Evolutionary conservation across 108 stramenopile genomes (phyloP).

Genomic region (Chaetoceros muelleri): DNA sequence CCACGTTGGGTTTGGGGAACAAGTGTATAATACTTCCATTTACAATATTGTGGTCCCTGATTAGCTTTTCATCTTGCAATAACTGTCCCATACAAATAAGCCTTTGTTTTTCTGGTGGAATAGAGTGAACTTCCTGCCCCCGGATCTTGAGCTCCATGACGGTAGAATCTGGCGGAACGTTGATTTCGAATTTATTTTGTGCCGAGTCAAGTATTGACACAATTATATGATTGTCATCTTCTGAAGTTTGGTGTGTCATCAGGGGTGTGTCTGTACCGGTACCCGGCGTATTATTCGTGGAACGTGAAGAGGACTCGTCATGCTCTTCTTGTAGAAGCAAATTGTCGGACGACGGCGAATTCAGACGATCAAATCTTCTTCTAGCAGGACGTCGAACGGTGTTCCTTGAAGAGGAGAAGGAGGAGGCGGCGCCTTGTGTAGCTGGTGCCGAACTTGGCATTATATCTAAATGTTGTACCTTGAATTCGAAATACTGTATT

Average conservation of each 20-base stretch:
- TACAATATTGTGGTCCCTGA: conserved; percentile 39
- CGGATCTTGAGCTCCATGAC: conserved; percentile 38
- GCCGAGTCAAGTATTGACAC: conserved; percentile 53
- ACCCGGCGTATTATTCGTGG: too few species aligned
- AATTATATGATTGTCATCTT: conserved; percentile 15
- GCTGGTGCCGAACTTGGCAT: too few species aligned
- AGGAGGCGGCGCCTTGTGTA: too few species aligned
- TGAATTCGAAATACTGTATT: too few species aligned
- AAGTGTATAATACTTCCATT: conserved; percentile 57
- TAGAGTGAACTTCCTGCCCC: conserved; percentile 41
- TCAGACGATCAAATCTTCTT: background rate
- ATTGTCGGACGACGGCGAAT: conserved; percentile 9
- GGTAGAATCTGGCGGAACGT: conserved; percentile 34
- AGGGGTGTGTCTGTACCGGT: too few species aligned
- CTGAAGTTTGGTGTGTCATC: too few species aligned
- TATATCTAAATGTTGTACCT: too few species aligned
- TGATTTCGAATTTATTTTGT: conserved; percentile 53
- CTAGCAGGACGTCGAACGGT: background rate
- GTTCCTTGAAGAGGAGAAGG: too few species aligned
- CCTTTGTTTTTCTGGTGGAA: conserved; percentile 49
- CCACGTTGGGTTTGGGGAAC: conserved; percentile 75
- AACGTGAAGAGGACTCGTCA: conserved; percentile 1
- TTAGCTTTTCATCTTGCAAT: conserved; percentile 28
- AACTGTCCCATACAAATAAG: conserved; percentile 68
- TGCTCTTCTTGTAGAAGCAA: background rate